These are phyloP conservation scores for Dactylellina sp. DNA, from an alignment of 2,329 filamentous ascomycete genomes.

Conservation along the genomic window DNA sequence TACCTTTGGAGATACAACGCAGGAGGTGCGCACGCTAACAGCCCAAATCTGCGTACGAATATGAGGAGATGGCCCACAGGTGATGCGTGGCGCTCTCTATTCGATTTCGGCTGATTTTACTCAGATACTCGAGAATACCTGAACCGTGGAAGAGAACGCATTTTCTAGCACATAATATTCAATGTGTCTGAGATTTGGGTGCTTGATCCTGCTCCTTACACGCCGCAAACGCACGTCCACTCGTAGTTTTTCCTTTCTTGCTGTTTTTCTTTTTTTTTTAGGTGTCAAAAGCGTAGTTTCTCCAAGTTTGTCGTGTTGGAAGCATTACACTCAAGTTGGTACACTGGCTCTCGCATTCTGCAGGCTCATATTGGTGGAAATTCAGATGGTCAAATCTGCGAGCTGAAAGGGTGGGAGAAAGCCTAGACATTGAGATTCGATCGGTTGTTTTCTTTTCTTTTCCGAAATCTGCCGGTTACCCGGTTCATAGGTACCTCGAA, in stretches of 20 bases:
- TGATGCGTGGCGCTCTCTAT: conserved; percentile 30
- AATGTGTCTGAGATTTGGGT: background rate
- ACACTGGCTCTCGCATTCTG: conserved; percentile 1
- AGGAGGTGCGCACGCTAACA: conserved; percentile 12
- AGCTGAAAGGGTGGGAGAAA: background rate
- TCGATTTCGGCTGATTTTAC: conserved; percentile 6
- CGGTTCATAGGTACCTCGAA: background rate
- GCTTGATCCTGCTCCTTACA: background rate
- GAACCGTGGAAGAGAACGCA: background rate
- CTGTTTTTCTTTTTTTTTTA: no score
- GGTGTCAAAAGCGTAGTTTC: no score
- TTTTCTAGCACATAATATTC: background rate
- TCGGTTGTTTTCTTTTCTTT: conserved; percentile 3
- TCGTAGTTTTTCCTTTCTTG: no score
- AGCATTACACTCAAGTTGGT: conserved; percentile 7
- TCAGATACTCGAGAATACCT: background rate
- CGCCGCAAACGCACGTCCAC: conserved; percentile 30
- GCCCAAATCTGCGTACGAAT: conserved; percentile 30
- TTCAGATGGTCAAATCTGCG: conserved; percentile 3
- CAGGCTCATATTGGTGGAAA: conserved; percentile 42
- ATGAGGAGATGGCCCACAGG: conserved; percentile 35
- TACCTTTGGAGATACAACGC: conserved; percentile 43
- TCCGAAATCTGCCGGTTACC: conserved; percentile 27
- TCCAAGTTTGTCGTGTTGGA: no score
- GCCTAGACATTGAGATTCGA: background rate